Conservation (phyloP, 2,329 filamentous ascomycete genomes). For the Helicocarpus griseus region DNA sequence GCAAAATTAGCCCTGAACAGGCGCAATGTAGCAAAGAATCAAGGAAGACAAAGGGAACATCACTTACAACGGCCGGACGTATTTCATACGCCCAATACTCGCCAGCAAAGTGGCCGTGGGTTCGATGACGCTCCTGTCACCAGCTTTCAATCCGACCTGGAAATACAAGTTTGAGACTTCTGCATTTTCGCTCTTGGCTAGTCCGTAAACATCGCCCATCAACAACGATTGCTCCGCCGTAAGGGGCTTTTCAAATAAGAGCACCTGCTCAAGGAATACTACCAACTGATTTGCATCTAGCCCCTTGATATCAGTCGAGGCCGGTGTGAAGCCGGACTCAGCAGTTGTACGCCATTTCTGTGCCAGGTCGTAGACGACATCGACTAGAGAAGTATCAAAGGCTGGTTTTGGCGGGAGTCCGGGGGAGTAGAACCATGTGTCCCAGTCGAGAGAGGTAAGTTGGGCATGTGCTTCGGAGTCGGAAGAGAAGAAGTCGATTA, state of each 20-base stretch:
- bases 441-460: constrained; percentile 71
- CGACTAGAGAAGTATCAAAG: constrained; percentile 81
- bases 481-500: constrained; percentile 70
- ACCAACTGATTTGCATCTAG: constrained; percentile 84
- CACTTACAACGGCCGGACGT: constrained; percentile 68
- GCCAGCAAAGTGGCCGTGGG: constrained; percentile 67
- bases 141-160: constrained; percentile 65
- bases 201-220: constrained; percentile 66
- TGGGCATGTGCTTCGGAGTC: constrained; percentile 55
- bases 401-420: constrained; percentile 83
- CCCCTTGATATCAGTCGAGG: constrained; percentile 55
- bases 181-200: constrained; percentile 68
- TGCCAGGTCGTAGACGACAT: constrained; percentile 73
- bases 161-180: constrained; percentile 78
- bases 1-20: background rate
- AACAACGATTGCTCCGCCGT: constrained; percentile 55
- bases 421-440: constrained; percentile 77
- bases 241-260: constrained; percentile 57
- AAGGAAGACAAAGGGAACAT: background rate
- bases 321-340: constrained; percentile 48
- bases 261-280: constrained; percentile 76
- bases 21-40: background rate
- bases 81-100: constrained; percentile 90
- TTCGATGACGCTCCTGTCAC: constrained; percentile 58
- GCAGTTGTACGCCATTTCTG: constrained; percentile 62